Evolutionary conservation across 176 grass and related monocot genomes (phyloP).

Genomic region (Aegilops longissima): DNA sequence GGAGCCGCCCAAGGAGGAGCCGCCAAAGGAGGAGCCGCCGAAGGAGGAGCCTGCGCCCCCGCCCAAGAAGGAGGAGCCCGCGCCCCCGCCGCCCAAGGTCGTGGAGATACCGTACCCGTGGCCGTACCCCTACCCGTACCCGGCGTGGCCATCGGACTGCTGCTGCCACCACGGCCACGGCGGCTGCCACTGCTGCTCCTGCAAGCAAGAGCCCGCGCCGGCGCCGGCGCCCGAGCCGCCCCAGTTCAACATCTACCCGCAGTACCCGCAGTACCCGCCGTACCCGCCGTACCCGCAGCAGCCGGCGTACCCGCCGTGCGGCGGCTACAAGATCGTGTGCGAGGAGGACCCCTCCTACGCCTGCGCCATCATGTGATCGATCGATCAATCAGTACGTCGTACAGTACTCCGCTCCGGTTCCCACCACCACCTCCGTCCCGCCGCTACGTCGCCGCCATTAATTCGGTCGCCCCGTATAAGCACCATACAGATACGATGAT

Average conservation of each 20-base stretch:
- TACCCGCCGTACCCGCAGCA: constrained; percentile 25
- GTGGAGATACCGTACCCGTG: constrained; percentile 39
- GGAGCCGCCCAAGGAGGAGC: not conserved
- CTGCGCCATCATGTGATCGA: constrained; percentile 81
- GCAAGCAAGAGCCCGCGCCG: constrained; percentile 38
- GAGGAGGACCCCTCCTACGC: constrained; percentile 62
- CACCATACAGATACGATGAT: constrained; percentile 10
- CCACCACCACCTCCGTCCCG: not conserved
- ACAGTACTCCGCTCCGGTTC: not conserved
- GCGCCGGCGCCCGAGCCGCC: not conserved
- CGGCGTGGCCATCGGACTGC: constrained; percentile 52
- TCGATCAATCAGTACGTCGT: not conserved
- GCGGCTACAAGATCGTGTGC: constrained; percentile 66
- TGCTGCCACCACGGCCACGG: constrained; percentile 60
- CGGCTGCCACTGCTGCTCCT: constrained; percentile 84
- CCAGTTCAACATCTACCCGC: constrained; percentile 15
- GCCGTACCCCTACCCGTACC: constrained; percentile 61
- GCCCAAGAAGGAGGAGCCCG: not conserved
- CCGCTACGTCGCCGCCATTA: not conserved
- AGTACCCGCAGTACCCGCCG: constrained; percentile 12
- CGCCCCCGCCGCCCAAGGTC: not conserved
- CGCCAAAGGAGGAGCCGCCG: not conserved
- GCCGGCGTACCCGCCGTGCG: constrained; percentile 24
- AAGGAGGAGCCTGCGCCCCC: not conserved
- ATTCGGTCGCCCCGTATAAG: not conserved